A percentile compares a stretch with the other conserved stretches of the same genome.
Conservation (phyloP, 495 filamentous ascomycete species). For the Tuber calosporum region DNA sequence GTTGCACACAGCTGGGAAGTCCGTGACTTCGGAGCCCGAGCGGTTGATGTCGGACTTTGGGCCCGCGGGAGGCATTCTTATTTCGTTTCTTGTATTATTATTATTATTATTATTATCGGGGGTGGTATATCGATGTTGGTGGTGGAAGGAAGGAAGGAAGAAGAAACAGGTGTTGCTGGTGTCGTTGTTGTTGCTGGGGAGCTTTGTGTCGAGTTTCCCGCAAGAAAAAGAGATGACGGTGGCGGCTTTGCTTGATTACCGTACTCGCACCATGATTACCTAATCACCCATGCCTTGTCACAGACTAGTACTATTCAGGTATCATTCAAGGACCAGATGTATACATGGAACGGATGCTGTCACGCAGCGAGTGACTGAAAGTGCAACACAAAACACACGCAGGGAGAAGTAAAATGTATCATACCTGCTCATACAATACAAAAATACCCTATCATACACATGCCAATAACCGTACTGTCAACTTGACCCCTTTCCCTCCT, state of each 20-base stretch:
- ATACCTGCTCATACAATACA: background rate
- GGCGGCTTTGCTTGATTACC: background rate
- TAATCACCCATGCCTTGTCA: background rate
- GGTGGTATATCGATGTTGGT: background rate
- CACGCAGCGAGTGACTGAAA: background rate
- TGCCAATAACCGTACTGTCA: background rate
- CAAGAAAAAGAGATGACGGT: background rate
- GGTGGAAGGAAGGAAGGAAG: background rate
- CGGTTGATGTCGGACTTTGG: conserved; percentile 95
- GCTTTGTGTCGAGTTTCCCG: background rate
- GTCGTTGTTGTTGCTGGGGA: conserved; percentile 9
- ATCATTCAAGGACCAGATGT: too few relatives aligned
- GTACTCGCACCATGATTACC: background rate
- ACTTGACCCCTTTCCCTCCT: background rate
- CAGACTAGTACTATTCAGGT: background rate
- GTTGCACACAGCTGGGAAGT: conserved; percentile 62
- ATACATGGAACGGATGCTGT: background rate
- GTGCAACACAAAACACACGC: background rate
- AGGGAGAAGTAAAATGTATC: background rate
- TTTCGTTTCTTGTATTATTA: conserved; percentile 5
- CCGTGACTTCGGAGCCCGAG: conserved; percentile 90
- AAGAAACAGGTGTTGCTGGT: background rate
- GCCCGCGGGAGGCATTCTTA: conserved; percentile 52
- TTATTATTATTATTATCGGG: background rate
- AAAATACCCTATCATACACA: background rate